Evolutionary conservation across 371 early-diverging fungal genomes (phyloP).

Genomic region (Mucor ambiguus): DNA sequence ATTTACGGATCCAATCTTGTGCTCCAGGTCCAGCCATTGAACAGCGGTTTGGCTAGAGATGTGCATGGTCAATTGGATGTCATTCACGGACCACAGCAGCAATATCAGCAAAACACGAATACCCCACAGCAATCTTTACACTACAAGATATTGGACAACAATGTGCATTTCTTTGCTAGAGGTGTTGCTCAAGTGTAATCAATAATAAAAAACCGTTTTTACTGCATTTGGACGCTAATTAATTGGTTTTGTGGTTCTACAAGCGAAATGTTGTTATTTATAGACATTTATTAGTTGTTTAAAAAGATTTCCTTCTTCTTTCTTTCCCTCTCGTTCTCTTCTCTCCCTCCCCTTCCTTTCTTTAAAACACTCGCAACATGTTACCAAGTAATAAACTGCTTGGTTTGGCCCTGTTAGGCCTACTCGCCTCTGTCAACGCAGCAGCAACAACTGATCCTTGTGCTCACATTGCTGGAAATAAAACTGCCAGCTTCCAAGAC

Average conservation of each 20-base stretch:
- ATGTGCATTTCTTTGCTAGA: slow-evolving; percentile 70
- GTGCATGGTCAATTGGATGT: slow-evolving; percentile 70
- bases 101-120: not conserved
- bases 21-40: slow-evolving; percentile 60
- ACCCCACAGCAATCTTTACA: slow-evolving; percentile 51
- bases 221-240: slow-evolving; percentile 5
- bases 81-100: slow-evolving; percentile 38
- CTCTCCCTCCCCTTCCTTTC: slow-evolving; percentile 8
- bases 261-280: not conserved
- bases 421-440: not conserved
- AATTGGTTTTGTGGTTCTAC: not conserved
- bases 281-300: not conserved
- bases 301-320: not conserved
- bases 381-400: slow-evolving; percentile 8
- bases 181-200: slow-evolving; percentile 54
- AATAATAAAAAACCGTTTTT: not conserved
- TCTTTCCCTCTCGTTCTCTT: not conserved
- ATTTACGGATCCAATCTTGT: slow-evolving; percentile 55
- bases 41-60: slow-evolving; percentile 68
- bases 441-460: slow-evolving; percentile 40
- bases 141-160: slow-evolving; percentile 70
- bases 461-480: slow-evolving; percentile 45
- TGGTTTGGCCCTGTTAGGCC: slow-evolving; percentile 7
- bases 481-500: slow-evolving; percentile 42
- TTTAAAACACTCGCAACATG: slow-evolving; percentile 7